A percentile compares a stretch with the other conserved stretches of the same genome.
Conservation (phyloP, 139 green algal genomes). For the Chlorella ohadii region DNA sequence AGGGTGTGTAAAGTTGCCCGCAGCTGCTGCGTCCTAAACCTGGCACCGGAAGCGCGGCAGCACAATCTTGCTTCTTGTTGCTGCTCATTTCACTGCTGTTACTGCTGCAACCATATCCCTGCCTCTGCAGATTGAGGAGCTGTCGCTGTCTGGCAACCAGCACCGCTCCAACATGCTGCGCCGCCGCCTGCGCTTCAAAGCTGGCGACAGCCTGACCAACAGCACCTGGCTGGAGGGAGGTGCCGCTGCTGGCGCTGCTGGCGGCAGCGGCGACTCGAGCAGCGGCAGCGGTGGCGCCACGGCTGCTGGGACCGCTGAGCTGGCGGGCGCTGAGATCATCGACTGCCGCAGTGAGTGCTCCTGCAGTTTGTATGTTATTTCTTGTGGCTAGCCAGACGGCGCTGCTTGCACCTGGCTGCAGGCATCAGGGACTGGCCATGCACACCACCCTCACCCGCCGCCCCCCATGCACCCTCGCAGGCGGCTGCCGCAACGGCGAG, state of each 20-base stretch:
- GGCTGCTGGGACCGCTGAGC: neutral
- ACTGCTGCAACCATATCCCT: no score
- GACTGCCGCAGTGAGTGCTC: slow-evolving; percentile 1
- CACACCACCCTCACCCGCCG: no score
- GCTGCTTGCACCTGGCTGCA: neutral
- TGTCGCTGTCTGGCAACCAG: slow-evolving; percentile 39
- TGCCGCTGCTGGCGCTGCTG: no score
- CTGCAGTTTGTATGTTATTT: neutral
- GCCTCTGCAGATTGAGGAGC: no score
- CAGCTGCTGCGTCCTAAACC: no score
- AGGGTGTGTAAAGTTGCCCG: no score
- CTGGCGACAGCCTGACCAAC: slow-evolving; percentile 11
- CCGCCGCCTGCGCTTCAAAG: slow-evolving; percentile 20
- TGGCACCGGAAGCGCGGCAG: no score
- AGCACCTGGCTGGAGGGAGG: neutral
- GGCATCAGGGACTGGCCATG: neutral
- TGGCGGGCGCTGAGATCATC: slow-evolving; percentile 4
- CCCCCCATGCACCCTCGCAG: neutral
- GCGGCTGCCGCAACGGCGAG: slow-evolving; percentile 4
- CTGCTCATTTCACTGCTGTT: no score
- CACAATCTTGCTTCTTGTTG: no score
- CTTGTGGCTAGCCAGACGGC: neutral
- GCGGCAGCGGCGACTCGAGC: neutral
- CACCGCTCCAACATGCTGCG: neutral
- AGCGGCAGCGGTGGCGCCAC: no score